phyloP scores from a whole-genome alignment of 2,329 filamentous ascomycete species.

The Ophiostoma novo-ulmi region DNA sequence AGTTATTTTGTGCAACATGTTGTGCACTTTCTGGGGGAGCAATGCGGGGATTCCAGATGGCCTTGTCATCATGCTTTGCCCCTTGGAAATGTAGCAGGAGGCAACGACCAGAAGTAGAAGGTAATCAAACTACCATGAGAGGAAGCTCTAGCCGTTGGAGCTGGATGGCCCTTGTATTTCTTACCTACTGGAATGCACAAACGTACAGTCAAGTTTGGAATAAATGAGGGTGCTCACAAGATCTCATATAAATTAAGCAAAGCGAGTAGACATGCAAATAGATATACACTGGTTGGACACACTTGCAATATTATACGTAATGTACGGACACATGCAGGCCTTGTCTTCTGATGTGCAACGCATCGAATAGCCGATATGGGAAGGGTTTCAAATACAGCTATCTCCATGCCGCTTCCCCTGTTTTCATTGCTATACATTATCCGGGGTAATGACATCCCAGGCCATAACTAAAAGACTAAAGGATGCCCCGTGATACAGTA shows the following conservation, averaged over 20 bases:
- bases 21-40: not conserved
- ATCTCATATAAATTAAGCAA: not conserved
- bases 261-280: not conserved
- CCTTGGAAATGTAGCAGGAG: not conserved
- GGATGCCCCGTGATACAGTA: not conserved
- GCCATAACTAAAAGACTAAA: not conserved
- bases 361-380: not conserved
- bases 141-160: not conserved
- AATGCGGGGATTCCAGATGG: not conserved
- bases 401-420: not conserved
- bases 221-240: not conserved
- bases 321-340: not conserved
- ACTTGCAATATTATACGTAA: not conserved
- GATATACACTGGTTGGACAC: not conserved
- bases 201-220: not conserved
- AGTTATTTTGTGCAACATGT: not conserved
- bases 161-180: not conserved
- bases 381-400: not conserved
- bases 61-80: not conserved
- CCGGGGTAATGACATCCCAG: not conserved
- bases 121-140: not conserved
- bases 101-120: not conserved
- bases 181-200: slow-evolving; percentile 3
- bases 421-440: not conserved
- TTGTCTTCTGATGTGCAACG: not conserved